Conservation (phyloP, 2,329 filamentous ascomycete genomes). For the Hypocreales sp. region DNA sequence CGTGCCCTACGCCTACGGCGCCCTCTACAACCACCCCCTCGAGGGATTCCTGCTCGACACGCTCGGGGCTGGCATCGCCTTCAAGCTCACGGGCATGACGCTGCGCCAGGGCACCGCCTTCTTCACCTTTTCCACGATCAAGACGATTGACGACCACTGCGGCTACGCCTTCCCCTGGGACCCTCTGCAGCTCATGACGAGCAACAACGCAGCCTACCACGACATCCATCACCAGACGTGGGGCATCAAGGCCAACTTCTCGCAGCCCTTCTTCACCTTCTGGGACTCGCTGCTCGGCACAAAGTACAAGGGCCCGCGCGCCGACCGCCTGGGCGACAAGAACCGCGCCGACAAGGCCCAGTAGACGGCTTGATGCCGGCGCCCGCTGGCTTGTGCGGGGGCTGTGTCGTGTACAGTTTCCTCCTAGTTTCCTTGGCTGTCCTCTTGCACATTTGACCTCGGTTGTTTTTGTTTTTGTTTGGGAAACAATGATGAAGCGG, state of each 20-base stretch:
- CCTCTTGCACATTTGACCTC: too few relatives aligned
- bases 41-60: constrained; percentile 93
- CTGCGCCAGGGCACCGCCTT: constrained; percentile 76
- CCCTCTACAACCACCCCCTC: constrained; percentile 89
- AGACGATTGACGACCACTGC: constrained; percentile 96
- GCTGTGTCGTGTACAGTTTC: too few relatives aligned
- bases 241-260: constrained; percentile 95
- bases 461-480: too few relatives aligned
- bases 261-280: constrained; percentile 86
- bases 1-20: constrained; percentile 93
- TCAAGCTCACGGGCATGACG: constrained; percentile 71
- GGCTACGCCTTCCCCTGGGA: constrained; percentile 95
- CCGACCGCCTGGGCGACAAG: constrained; percentile 22
- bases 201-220: constrained; percentile 93
- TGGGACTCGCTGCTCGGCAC: constrained; percentile 80
- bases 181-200: constrained; percentile 77
- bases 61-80: constrained; percentile 68
- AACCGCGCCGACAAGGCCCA: constrained; percentile 12
- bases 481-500: too few relatives aligned
- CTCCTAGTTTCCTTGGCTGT: too few relatives aligned
- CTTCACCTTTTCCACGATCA: constrained; percentile 79
- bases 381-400: too few relatives aligned
- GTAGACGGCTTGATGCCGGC: constrained; percentile 6
- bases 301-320: constrained; percentile 56
- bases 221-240: constrained; percentile 98